A percentile compares a stretch with the other conserved stretches of the same genome.
phyloP scores from a whole-genome alignment of 257 asterid species.

The Plectranthus barbatus region DNA sequence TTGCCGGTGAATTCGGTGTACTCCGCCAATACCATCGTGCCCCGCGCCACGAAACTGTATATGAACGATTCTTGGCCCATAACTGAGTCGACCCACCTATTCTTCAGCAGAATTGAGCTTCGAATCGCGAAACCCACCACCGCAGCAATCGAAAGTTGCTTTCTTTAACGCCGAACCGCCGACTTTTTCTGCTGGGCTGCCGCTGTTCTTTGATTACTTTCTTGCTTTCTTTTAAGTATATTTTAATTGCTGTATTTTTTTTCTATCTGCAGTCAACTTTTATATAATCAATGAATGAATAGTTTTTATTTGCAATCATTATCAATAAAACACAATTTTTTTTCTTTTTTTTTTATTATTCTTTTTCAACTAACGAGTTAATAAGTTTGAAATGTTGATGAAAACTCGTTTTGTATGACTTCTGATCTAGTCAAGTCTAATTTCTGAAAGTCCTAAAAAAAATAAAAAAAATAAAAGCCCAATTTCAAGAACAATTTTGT shows the following conservation, averaged over 20 bases:
- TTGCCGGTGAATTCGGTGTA: constrained; percentile 85
- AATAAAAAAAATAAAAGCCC: no score
- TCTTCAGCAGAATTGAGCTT: background rate
- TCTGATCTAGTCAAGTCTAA: background rate
- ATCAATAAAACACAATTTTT: background rate
- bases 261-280: background rate
- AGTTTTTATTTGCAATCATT: background rate
- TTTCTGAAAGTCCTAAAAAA: constrained; percentile 10
- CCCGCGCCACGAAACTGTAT: constrained; percentile 86
- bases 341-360: background rate
- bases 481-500: background rate
- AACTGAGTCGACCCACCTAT: constrained; percentile 12
- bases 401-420: background rate
- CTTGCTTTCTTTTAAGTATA: background rate
- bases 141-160: background rate
- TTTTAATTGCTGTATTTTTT: background rate
- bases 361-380: background rate
- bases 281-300: background rate
- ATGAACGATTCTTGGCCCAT: constrained; percentile 87
- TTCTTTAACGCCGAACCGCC: background rate
- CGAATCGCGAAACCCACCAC: constrained; percentile 8
- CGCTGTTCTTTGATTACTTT: constrained; percentile 10
- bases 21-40: constrained; percentile 71
- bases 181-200: constrained; percentile 12
- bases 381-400: constrained; percentile 4